These are phyloP conservation scores for Delphinella strobiligena DNA, from an alignment of 2,329 filamentous ascomycete genomes.

Conservation along the genomic window DNA sequence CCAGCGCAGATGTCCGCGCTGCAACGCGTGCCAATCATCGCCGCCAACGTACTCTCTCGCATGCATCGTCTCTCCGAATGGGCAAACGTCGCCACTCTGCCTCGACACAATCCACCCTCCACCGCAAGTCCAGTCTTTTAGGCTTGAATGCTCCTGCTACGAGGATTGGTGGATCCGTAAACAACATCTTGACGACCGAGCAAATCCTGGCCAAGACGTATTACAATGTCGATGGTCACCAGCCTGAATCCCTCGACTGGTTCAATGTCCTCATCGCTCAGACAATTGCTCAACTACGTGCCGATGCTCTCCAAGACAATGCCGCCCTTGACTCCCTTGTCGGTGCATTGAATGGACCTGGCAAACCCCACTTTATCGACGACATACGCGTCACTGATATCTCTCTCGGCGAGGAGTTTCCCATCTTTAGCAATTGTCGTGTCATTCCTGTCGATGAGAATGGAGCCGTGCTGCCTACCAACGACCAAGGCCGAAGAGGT, in stretches of 20 bases:
- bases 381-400: constrained; percentile 91
- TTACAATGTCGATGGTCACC: constrained; percentile 90
- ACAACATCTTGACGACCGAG: constrained; percentile 58
- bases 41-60: constrained; percentile 59
- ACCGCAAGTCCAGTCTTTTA: neutral
- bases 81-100: constrained; percentile 23
- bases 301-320: constrained; percentile 83
- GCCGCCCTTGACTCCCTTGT: constrained; percentile 78
- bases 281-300: constrained; percentile 88
- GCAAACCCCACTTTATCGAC: constrained; percentile 81
- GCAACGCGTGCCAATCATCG: constrained; percentile 63
- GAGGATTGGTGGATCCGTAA: neutral
- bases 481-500: constrained; percentile 20
- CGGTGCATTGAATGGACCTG: constrained; percentile 70
- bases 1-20: constrained; percentile 69
- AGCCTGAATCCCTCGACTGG: constrained; percentile 95
- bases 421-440: constrained; percentile 95
- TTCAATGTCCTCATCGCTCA: constrained; percentile 97
- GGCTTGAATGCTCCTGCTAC: constrained; percentile 26
- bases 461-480: constrained; percentile 39
- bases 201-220: constrained; percentile 95
- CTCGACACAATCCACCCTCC: constrained; percentile 47
- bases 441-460: constrained; percentile 85
- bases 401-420: constrained; percentile 89
- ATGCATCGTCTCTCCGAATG: constrained; percentile 30